Base-by-base conservation (phyloP, 2,329 filamentous ascomycete genomes). In the Aspergillus versicolor region DNA sequence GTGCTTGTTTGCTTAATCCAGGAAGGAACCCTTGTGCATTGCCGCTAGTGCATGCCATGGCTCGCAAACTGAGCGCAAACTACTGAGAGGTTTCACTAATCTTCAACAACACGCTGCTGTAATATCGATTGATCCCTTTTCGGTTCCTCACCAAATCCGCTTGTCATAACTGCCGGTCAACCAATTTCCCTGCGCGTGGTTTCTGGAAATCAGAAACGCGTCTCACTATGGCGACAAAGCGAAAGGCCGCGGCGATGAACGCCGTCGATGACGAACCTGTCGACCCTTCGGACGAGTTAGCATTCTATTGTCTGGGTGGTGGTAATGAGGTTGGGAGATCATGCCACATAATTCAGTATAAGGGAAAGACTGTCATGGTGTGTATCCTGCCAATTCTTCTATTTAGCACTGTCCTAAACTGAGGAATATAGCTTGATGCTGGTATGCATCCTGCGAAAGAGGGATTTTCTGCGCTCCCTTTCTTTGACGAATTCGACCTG, bases 351-450 rank as follows among this genome's bases (percentile, higher is more conserved):
- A 87, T 99, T 59, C 92, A 97, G 71, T 99, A 99, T 84, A 99
- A 97, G 78, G 94, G 94, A 61, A 99, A 99, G 77, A 97, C 93
- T 5, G 91, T 99, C 65, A 99, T 99, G 94, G 92, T 95, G 80
- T 65, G 85, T 73, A 22, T 34, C 27, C 34, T 8, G 30, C 44
- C 8, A 12, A 11, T 32, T 42, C 38, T 15, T 46, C 34, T 15
- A 9, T 44, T 21, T 17, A 38, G 45, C 21, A 50, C 57, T 11
- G 9, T 17, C 46, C 63, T 56, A 37, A 61, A 50, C 59, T 62
- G 40, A 61, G 40, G 12, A n/a, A 52, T 40, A 56, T 71, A 96
- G 91, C 90, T 99, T 66, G 94, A 99, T 79, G 94, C 94, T 50
- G 94, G 94, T 50, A 93, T 97, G 79, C 94, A 99, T 74, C 92